Percentiles rank a stretch among this genome's conserved stretches.
These are phyloP conservation scores for Myrmaecium sp. DNA, from an alignment of 2,329 filamentous ascomycete species.

Conservation along the genomic window DNA sequence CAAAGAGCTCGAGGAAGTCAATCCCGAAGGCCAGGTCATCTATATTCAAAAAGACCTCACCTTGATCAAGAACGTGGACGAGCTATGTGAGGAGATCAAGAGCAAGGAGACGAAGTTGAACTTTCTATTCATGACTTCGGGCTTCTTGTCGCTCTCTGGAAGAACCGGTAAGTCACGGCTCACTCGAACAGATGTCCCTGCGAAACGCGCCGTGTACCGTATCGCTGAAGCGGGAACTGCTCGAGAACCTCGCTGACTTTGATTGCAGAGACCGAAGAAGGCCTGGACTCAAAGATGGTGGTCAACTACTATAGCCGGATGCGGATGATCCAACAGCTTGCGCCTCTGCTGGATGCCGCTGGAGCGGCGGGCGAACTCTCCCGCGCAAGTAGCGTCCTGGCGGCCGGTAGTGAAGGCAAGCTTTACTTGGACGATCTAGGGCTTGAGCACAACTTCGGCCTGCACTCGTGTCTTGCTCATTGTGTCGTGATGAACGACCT, in stretches of 20 bases:
- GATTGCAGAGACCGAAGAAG: conserved; percentile 5
- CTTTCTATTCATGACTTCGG: too few relatives aligned
- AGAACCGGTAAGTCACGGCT: too few relatives aligned
- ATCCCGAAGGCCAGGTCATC: conserved; percentile 27
- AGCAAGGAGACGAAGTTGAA: conserved; percentile 26
- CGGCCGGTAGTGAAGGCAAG: conserved; percentile 10
- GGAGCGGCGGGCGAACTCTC: too few relatives aligned
- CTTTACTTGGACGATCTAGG: conserved; percentile 10
- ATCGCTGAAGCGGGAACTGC: background rate
- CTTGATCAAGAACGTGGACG: conserved; percentile 31
- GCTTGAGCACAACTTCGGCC: conserved; percentile 8
- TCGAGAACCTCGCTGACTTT: too few relatives aligned
- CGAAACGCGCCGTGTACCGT: too few relatives aligned
- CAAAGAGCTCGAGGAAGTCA: conserved; percentile 25
- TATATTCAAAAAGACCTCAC: conserved; percentile 32
- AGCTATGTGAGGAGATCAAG: conserved; percentile 27
- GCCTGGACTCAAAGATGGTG: conserved; percentile 3
- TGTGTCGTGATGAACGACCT: conserved; percentile 11
- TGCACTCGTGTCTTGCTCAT: conserved; percentile 8
- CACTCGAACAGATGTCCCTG: too few relatives aligned
- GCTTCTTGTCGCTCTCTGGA: too few relatives aligned
- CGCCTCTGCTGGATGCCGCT: conserved; percentile 17
- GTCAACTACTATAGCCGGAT: conserved; percentile 6
- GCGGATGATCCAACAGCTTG: conserved; percentile 8
- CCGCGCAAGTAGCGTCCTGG: conserved; percentile 10